Evolutionary conservation across 106 monocot genomes (phyloP).

Genomic region (Amphibolis antarctica): DNA sequence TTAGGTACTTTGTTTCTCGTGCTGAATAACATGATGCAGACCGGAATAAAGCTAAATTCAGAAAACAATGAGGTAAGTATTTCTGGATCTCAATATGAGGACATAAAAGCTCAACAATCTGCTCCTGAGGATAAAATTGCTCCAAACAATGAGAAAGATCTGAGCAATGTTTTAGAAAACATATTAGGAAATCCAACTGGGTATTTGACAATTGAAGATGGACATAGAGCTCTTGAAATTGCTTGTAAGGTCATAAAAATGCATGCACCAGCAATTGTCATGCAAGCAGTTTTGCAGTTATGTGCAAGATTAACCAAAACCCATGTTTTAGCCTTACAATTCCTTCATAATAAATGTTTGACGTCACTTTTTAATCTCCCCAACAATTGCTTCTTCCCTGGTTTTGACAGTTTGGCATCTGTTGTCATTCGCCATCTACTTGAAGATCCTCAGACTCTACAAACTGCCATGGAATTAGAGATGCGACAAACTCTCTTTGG

Average conservation of each 20-base stretch:
- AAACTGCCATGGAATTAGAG: slow-evolving; percentile 76
- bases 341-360: slow-evolving; percentile 50
- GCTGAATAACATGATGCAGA: slow-evolving; percentile 49
- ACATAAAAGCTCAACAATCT: slow-evolving; percentile 10
- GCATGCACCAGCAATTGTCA: slow-evolving; percentile 38
- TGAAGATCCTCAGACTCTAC: slow-evolving; percentile 76
- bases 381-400: slow-evolving; percentile 44
- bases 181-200: slow-evolving; percentile 55
- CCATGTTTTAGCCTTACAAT: slow-evolving; percentile 43
- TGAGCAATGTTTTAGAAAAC: slow-evolving; percentile 32
- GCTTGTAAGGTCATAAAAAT: slow-evolving; percentile 48
- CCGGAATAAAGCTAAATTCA: slow-evolving; percentile 20
- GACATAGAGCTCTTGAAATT: slow-evolving; percentile 34
- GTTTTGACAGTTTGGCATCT: slow-evolving; percentile 68
- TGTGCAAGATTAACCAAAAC: slow-evolving; percentile 63
- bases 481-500: slow-evolving; percentile 49
- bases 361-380: slow-evolving; percentile 52
- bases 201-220: slow-evolving; percentile 42
- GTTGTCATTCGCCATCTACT: slow-evolving; percentile 58
- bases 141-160: slow-evolving; percentile 15
- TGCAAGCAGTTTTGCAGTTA: slow-evolving; percentile 63
- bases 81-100: slow-evolving; percentile 20
- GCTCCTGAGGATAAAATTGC: slow-evolving; percentile 21
- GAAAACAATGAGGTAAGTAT: slow-evolving; percentile 16
- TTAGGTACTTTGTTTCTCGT: slow-evolving; percentile 48